Base-by-base conservation (phyloP, 1,284 basidiomycete species). In the Moesziomyces sp. region DNA sequence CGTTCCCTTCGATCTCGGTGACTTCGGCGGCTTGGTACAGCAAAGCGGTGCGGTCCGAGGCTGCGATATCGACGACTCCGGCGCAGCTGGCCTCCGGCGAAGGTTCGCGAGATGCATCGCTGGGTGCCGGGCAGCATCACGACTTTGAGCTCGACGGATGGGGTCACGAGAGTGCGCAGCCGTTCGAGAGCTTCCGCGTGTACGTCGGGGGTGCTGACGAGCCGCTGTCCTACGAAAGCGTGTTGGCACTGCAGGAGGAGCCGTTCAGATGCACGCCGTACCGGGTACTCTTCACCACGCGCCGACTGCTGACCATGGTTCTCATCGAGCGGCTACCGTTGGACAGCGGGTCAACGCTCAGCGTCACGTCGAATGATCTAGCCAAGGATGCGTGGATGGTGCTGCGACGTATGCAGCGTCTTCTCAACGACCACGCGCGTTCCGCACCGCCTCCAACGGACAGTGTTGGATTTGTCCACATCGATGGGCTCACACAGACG, bases 21-120 rank as follows among this genome's bases (percentile, higher is more conserved):
- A 76, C 74, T 3, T 73, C 74, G 9, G 74, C 74, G n/a, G 74
- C 74, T 19, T 76, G 74, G 74, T 76, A 76, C 70, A 67, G 67
- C 46, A 72, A 73, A 54, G 53, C 58, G 2, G 35, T 64, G 16
- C 67, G 71, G 16, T 52, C 59, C 0, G 60, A 67, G 2, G 40
- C 64, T 28, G 53, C 51, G 1, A 44, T 52, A 10, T 48, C 46
- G 18, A 50, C 68, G 0, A 44, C 46, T 1, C 62, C 70, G 8
- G 58, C 59, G 1, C 62, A 60, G 43, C 48, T 62, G 8, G n/a
- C 66, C 5, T 34, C 52, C 3, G 58, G 42, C 1, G 68, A 65
- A 16, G 34, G 6, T 28, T 5, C 52, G 5, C n/a, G 47, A 11
- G 70, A 67, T 34, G 58, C 53, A 0, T 67, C 63, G 26, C 52